A percentile compares a stretch with the other conserved stretches of the same genome.
Conservation (phyloP, 352 stramenopile species). For the Globisporangium viniferum region DNA sequence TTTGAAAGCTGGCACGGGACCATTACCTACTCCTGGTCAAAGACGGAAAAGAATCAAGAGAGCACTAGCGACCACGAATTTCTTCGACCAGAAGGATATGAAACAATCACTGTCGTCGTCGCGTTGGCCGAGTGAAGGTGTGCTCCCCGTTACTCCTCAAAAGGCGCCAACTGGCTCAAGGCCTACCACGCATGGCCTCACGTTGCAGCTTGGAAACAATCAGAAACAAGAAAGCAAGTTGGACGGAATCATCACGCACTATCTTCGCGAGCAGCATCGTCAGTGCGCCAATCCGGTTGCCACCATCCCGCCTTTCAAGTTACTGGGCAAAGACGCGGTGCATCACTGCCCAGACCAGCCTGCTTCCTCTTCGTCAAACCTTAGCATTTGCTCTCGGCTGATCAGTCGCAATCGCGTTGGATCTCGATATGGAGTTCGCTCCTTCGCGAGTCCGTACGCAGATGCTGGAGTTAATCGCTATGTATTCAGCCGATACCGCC, state of each 20-base stretch:
- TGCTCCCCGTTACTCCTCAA: background rate
- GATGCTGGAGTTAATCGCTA: slow-evolving; percentile 77
- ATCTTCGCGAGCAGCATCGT: slow-evolving; percentile 85
- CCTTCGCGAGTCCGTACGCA: slow-evolving; percentile 49
- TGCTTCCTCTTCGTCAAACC: slow-evolving; percentile 33
- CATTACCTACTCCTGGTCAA: slow-evolving; percentile 7
- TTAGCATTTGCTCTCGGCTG: slow-evolving; percentile 68
- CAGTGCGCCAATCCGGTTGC: slow-evolving; percentile 85
- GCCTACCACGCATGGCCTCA: background rate
- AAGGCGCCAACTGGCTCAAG: background rate
- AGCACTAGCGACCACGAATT: slow-evolving; percentile 25
- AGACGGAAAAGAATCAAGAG: slow-evolving; percentile 32
- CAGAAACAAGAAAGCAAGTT: slow-evolving; percentile 39
- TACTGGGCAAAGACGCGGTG: slow-evolving; percentile 46
- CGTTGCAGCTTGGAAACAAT: slow-evolving; percentile 1
- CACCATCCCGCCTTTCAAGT: slow-evolving; percentile 82
- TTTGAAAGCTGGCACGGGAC: background rate
- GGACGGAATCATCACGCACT: slow-evolving; percentile 86
- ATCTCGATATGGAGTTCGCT: slow-evolving; percentile 39
- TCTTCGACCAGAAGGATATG: slow-evolving; percentile 26
- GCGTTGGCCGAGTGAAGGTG: slow-evolving; percentile 2
- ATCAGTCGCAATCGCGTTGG: slow-evolving; percentile 43
- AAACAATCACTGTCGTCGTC: slow-evolving; percentile 14
- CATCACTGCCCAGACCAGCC: slow-evolving; percentile 80
- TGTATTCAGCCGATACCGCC: slow-evolving; percentile 73